Base-by-base conservation (phyloP, 1,284 basidiomycete genomes). In the Hemileccinum hortonii region DNA sequence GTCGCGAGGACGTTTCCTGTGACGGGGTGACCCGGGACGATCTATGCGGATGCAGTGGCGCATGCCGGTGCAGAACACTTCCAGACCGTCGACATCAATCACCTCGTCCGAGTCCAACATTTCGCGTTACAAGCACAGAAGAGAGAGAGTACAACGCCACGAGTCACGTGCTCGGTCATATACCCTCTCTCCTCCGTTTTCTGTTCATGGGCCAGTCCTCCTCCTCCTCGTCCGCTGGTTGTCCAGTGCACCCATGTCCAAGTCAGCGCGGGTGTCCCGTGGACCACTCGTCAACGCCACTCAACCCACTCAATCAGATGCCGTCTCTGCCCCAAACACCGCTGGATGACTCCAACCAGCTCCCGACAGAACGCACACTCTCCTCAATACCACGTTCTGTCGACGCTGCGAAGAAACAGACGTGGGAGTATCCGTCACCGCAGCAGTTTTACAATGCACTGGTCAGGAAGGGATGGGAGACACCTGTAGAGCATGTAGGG, bases 371-470 rank as follows among this genome's bases (percentile, higher is more conserved):
- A 35, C 83, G 95, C 53, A 84, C 81, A 10, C 76, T 80, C 39
- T 96, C 93, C 0, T 87, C 91, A 9, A 99, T 99, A 64, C 94
- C 94, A 3, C 84, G 94, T 36, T 82, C 90, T 47, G 64, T 69
- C 65, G 49, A 71, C 57, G 7, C 49, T 5, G 56, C 44, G 22
- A 53, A 22, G 14, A 63, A 49, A 19, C 52, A 52, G 19, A 56
- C 55, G 1, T 99, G 97, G 97, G 95, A 98, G 66, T 99, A 99
- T 72, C 97, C 97, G 1, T 95, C 92, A 6, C 94, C 96, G 3
- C 95, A 99, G 73, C 96, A 99, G 70, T 99, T 99, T 70, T 96
- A 99, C 73, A 98, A 98, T 69, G 97, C 97, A 0, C 81, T 99
- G 8, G 92, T 93, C 15, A 79, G 95, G 59, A 99, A 99, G 69